phyloP scores from a whole-genome alignment of 768 basidiomycete genomes.

The Kondoa malvinella region DNA sequence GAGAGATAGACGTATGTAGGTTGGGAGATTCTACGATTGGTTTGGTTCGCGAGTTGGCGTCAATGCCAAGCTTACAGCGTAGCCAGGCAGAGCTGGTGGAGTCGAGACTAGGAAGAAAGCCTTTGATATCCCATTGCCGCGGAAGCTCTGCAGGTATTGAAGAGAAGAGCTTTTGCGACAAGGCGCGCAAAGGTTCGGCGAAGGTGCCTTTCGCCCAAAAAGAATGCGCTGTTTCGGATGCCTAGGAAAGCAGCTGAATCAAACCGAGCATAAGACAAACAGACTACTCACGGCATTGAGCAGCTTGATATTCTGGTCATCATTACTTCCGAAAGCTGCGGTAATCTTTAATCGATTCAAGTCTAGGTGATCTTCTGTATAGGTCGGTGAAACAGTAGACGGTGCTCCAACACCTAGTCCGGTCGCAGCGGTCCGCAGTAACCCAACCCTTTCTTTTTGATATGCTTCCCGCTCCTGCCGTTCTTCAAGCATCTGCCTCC shows the following conservation, averaged over 20 bases:
- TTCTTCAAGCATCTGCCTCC: not conserved
- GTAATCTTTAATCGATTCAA: not conserved
- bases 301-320: not conserved
- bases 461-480: not conserved
- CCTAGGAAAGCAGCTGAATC: not conserved
- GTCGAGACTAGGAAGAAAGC: not conserved
- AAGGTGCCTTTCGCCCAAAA: slow-evolving; percentile 1
- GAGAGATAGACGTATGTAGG: not conserved
- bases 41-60: not conserved
- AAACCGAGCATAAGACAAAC: not conserved
- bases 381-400: not conserved
- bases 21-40: not conserved
- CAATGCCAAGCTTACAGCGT: not conserved
- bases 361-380: not conserved
- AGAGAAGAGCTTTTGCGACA: not conserved
- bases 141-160: not conserved
- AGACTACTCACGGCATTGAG: not conserved
- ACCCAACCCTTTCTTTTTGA: not conserved
- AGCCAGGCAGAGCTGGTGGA: not conserved
- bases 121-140: not conserved
- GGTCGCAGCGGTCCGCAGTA: not conserved
- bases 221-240: not conserved
- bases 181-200: not conserved
- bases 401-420: not conserved
- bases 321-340: not conserved